Evolutionary conservation across 108 stramenopile species (phyloP), one percentile per base, ranked within the genome.

Genomic region (Cylindrotheca fusiformis): DNA sequence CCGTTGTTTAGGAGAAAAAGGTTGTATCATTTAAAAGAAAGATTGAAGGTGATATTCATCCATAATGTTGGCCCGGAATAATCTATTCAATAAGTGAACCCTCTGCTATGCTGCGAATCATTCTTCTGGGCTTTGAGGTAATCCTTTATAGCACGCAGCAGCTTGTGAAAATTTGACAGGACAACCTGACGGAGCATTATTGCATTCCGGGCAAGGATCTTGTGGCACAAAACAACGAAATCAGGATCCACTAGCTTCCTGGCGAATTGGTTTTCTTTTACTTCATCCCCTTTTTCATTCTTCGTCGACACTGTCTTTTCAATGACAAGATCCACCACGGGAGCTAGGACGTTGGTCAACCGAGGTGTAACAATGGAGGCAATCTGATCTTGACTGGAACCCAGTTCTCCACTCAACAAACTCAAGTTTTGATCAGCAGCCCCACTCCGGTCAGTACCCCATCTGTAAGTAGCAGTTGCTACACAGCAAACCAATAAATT

Each of bases 401-500:
- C 65, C 48, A 91, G 60, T 73, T 91, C 90, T 12, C 69, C 64
- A 27, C 56, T 69, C 71, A 91, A 64, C 8, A 88, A 52, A 1
- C 54, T 55, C 36, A 88, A 60, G 69, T 91, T 85, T 72, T 91
- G 90, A 45, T 91, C 86, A 0, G 85, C 76, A 0, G 90, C 90
- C 10, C 90, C 90, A n/a, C 69, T 72, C 6, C 86, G 82, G 54
- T 91, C 90, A n/a, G 87, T 81, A 45, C 86, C 86, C 90, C 90
- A 91, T 60, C 75, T 77, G 63, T 91, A 91, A 0, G 85, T 86
- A 1, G 90, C 85, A 0, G 86, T 72, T 24, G 68, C 69, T 1
- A 91, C 78, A 41, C 84, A 85, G 48, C 75, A 83, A 10, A 88
- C 50, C 32, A 83, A 64, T 5, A 91, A 65, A 55, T 84, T 80